Evolutionary conservation across 345 rosid species (phyloP).

Genomic region (Raphanus sativus): DNA sequence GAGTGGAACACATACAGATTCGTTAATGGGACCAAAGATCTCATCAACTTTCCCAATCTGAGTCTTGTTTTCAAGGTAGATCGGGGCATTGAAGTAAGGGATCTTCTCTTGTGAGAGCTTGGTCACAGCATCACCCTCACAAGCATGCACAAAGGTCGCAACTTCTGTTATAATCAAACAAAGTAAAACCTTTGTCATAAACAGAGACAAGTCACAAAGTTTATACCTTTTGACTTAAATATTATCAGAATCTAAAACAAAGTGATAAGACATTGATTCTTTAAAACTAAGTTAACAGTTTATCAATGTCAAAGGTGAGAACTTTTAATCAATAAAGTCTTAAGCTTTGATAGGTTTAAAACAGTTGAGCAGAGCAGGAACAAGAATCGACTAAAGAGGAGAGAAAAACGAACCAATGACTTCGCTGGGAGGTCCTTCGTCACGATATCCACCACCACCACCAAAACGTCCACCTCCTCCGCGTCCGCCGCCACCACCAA

Average conservation of each 20-base stretch:
- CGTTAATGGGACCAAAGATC: slow-evolving; percentile 91
- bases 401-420: background rate
- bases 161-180: slow-evolving; percentile 55
- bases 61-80: slow-evolving; percentile 83
- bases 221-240: background rate
- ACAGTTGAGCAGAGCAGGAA: too few species aligned
- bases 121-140: slow-evolving; percentile 95
- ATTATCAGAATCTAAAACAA: background rate
- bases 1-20: slow-evolving; percentile 81
- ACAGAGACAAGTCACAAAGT: background rate
- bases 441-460: background rate
- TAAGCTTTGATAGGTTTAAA: background rate
- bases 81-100: slow-evolving; percentile 83
- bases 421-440: background rate
- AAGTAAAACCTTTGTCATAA: background rate
- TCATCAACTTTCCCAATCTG: slow-evolving; percentile 95
- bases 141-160: slow-evolving; percentile 78
- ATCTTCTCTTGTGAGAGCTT: slow-evolving; percentile 80
- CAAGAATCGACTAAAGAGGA: too few species aligned
- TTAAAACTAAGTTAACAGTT: background rate
- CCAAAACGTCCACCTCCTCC: background rate
- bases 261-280: background rate
- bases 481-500: background rate
- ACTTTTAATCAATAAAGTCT: background rate
- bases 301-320: background rate